Base-by-base conservation (phyloP, 805 yeast genomes). In the Sungouiozyma ichnusensis region DNA sequence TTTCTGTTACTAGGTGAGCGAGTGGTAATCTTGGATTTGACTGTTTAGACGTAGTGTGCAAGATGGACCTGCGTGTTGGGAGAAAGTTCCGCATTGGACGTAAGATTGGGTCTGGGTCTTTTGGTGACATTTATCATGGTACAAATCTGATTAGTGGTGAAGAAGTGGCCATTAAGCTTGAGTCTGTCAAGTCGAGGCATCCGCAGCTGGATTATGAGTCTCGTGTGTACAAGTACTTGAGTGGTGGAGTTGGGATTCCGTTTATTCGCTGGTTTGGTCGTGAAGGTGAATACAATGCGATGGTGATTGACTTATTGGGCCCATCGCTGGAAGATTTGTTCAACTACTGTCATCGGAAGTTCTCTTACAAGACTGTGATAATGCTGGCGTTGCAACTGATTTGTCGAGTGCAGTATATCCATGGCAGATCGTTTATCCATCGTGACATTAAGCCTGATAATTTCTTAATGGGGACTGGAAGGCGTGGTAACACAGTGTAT, bases 161-260 rank as follows among this genome's bases (percentile, higher is more conserved):
- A 64, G 96, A 90, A 63, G 97, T 92, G 41, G 98, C 97, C 51
- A 90, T 90, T 70, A 90, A 90, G 63, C 71, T 90, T 48, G 98
- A 90, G 61, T 81, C 84, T 49, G 77, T 84, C 41, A 73, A 81
- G 44, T 95, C 97, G 2, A 85, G 86, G 58, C 97, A 92, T 62
- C 97, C 98, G 1, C 98, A 90, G 66, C 73, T 90, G 51, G 97
- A 90, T 58, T 92, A 90, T 62, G 98, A 90, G 65, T 95, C 97
- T 14, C 79, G 94, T 52, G 97, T 92, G 29, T 90, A 90, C 69
- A 86, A 84, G 59, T 88, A 95, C 2, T 68, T 90, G 42, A 81
- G 94, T 49, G 98, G 97, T 32, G 97, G 97, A 27, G 90, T 90
- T 32, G 97, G 98, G 27, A 87, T 90, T 44, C 97, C 98, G 3